Conservation (phyloP, 768 basidiomycete genomes). For the Boletus rubropictus region DNA sequence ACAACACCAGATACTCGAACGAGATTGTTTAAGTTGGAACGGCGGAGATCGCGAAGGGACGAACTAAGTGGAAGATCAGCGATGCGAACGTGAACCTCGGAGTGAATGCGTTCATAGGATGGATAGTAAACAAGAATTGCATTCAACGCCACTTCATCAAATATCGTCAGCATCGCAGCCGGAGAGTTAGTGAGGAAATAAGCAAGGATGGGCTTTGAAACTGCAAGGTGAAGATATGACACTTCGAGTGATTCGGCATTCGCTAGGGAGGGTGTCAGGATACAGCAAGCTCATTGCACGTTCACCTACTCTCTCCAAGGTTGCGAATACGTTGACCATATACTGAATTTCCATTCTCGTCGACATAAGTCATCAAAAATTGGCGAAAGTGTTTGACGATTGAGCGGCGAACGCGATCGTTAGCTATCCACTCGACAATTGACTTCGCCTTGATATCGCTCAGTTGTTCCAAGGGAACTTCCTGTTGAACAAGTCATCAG, state of each 20-base stretch:
- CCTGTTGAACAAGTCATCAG: constrained; percentile 42
- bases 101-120: constrained; percentile 92
- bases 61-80: constrained; percentile 86
- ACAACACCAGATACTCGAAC: constrained; percentile 96
- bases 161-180: constrained; percentile 84
- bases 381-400: constrained; percentile 91
- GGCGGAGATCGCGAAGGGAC: constrained; percentile 89
- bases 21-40: constrained; percentile 88
- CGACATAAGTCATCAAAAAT: constrained; percentile 94
- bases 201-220: constrained; percentile 90
- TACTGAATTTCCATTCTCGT: constrained; percentile 85
- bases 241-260: constrained; percentile 98
- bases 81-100: constrained; percentile 96
- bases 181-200: constrained; percentile 98
- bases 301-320: constrained; percentile 82
- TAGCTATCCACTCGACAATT: constrained; percentile 96
- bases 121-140: constrained; percentile 96
- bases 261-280: constrained; percentile 41
- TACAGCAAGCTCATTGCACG: constrained; percentile 1
- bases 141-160: constrained; percentile 91
- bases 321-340: constrained; percentile 92
- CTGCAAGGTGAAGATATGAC: constrained; percentile 89
- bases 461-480: constrained; percentile 91
- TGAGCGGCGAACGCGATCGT: constrained; percentile 83
- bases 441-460: constrained; percentile 98